Evolutionary conservation across 371 early-diverging fungal genomes (phyloP), one percentile per base, ranked within the genome.

Genomic region (Parasitella parasitica): DNA sequence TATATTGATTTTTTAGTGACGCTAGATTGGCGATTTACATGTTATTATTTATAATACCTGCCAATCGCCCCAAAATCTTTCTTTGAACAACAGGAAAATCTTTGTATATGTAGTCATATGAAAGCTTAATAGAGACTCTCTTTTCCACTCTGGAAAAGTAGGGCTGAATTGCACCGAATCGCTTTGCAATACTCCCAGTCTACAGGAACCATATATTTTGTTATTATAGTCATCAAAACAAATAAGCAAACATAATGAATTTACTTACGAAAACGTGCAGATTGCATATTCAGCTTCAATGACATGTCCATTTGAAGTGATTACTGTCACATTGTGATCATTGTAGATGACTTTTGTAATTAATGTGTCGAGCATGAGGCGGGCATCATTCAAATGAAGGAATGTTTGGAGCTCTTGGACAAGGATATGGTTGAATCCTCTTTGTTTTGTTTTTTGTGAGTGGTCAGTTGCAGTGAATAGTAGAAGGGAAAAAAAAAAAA

Each of bases 71-170:
- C 81, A 81, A 50, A 81, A 81, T 46, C 67, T 63, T 13, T 54
- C 39, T 6, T 73, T 43, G 53, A 81, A 81, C 24, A 54, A 65
- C 20, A 81, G 48, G 50, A 76, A 81, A 22, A 81, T 78, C 51
- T 81, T 81, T 41, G 77, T 81, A 49, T 81, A 81, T 0, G 78
- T 78, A 0, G 81, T 70, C 73, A 78, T 78, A 50, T 81, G 78
- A 16, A 81, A 81, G 27, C 69, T 74, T 0, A 70, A 61, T 48
- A 81, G 30, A 0, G 75, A 73, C 48, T 81, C 78, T 7, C 71
- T 46, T 64, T 81, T 81, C 81, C 81, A 81, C 22, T 73, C 72
- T 0, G 81, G 81, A 54, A 81, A 76, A 15, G 56, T 22, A 15
- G 81, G 81, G 1, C 63, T 41, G 26, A 74, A 81, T 13, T 61